Base-by-base conservation (phyloP, 495 filamentous ascomycete genomes). In the Letharia lupina region DNA sequence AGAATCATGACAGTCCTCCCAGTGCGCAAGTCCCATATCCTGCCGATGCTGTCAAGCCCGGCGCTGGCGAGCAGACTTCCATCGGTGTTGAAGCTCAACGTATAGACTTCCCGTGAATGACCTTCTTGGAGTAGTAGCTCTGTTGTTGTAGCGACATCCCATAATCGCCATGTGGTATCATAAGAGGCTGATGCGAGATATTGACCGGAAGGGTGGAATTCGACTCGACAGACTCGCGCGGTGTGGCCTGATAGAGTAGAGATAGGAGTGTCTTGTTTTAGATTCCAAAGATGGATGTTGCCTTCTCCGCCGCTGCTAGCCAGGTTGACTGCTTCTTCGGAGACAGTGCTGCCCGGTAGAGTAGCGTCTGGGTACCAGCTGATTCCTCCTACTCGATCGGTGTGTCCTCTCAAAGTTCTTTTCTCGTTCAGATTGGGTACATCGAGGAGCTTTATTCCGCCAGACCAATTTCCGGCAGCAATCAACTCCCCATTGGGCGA, bases 141-240 rank as follows among this genome's bases (percentile, higher is more conserved):
- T 4, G 87, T 87, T 0, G 83, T 88, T 2, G 87, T 93, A 63
- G 90, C 85, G 0, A 97, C 83, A 72, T 99, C 95, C 95, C 95
- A 99, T 64, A 99, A 76, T 35, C 94, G 85, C 94, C 94, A 99
- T 0, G 93, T 96, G 5, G 93, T 97, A 73, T 99, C 94, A 71
- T 91, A 93, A 2, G 91, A 96, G 2, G 94, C 94, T 1, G 92
- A 96, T 2, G 94, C 94, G 33, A 97, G 83, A 71, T 93, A 97
- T 64, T 83, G 81, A 23, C 94, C 93, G 5, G 90, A 95, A 0
- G 94, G 94, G 69, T 99, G 95, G 73, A 98, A 95, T 68, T 96
- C 95, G 50, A 95, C 87, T 63, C 95, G 84, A 67, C 90, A 93
- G 41, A 98, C 93, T 61, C 94, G 87, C 18, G 87, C 90, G 15